A percentile compares a stretch with the other conserved stretches of the same genome.
These are phyloP conservation scores for Penicillium freii DNA, from an alignment of 2,329 filamentous ascomycete species.

Conservation along the genomic window DNA sequence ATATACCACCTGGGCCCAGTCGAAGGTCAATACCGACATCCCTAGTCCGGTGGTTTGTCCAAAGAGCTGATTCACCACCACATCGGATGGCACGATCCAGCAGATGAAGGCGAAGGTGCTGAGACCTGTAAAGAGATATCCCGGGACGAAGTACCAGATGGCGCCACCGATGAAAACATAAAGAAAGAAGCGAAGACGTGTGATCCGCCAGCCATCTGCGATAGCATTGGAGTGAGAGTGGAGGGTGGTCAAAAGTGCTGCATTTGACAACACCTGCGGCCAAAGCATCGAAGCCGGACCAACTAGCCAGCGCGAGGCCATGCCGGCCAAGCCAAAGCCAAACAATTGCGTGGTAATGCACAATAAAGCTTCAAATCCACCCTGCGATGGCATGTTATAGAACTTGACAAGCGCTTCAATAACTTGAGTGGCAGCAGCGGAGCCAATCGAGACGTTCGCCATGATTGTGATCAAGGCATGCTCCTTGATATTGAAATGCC, in stretches of 20 bases:
- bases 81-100: constrained; percentile 67
- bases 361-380: constrained; percentile 60
- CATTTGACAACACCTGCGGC: constrained; percentile 56
- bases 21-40: constrained; percentile 68
- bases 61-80: constrained; percentile 70
- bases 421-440: constrained; percentile 37
- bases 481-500: constrained; percentile 42
- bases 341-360: constrained; percentile 62
- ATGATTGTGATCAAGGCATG: constrained; percentile 48
- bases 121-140: constrained; percentile 66
- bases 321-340: constrained; percentile 62
- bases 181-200: constrained; percentile 40
- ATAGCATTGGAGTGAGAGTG: constrained; percentile 35
- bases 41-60: constrained; percentile 67
- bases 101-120: constrained; percentile 70
- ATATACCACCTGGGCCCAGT: constrained; percentile 71
- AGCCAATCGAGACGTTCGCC: constrained; percentile 51
- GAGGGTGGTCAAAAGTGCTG: constrained; percentile 46
- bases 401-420: constrained; percentile 47
- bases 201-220: constrained; percentile 45
- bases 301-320: constrained; percentile 58
- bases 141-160: constrained; percentile 50
- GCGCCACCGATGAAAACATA: constrained; percentile 33
- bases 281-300: constrained; percentile 64
- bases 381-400: constrained; percentile 58